A percentile compares a stretch with the other conserved stretches of the same genome.
Conservation (phyloP, 352 stramenopile genomes). For the Peronospora tabacina region DNA sequence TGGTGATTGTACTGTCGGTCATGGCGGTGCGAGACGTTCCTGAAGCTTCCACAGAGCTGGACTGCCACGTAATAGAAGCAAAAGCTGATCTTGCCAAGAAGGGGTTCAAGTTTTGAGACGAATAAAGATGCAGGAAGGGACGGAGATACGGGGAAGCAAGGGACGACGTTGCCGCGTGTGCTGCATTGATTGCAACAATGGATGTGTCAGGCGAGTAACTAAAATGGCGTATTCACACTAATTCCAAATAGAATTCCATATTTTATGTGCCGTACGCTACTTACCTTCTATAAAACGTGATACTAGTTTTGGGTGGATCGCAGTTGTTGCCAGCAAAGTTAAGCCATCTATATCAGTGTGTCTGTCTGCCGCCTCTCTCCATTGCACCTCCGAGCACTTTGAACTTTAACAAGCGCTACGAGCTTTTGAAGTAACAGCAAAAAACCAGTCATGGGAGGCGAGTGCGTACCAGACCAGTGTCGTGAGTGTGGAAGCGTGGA, state of each 20-base stretch:
- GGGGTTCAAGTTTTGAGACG: slow-evolving; percentile 40
- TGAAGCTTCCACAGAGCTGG: slow-evolving; percentile 58
- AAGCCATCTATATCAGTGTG: no score
- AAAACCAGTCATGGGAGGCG: slow-evolving; percentile 41
- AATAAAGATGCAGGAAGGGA: neutral
- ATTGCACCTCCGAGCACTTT: neutral
- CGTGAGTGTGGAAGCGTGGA: slow-evolving; percentile 60
- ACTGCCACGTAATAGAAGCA: slow-evolving; percentile 54
- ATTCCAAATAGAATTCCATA: neutral
- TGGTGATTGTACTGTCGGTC: slow-evolving; percentile 53
- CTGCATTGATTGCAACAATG: neutral
- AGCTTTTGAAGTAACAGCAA: slow-evolving; percentile 1
- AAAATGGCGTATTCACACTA: slow-evolving; percentile 15
- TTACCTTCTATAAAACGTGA: neutral
- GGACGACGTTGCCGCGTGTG: neutral
- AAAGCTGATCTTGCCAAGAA: slow-evolving; percentile 55
- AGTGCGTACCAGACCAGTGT: slow-evolving; percentile 58
- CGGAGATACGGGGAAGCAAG: neutral
- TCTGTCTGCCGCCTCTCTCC: slow-evolving; percentile 7
- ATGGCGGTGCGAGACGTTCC: slow-evolving; percentile 66
- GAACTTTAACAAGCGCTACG: neutral
- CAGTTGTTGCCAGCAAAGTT: slow-evolving; percentile 10
- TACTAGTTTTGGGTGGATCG: slow-evolving; percentile 24
- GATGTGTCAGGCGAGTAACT: no score
- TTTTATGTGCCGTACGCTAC: slow-evolving; percentile 1